phyloP scores from a whole-genome alignment of 2,329 filamentous ascomycete genomes.

The Cladophialophora yegresii region DNA sequence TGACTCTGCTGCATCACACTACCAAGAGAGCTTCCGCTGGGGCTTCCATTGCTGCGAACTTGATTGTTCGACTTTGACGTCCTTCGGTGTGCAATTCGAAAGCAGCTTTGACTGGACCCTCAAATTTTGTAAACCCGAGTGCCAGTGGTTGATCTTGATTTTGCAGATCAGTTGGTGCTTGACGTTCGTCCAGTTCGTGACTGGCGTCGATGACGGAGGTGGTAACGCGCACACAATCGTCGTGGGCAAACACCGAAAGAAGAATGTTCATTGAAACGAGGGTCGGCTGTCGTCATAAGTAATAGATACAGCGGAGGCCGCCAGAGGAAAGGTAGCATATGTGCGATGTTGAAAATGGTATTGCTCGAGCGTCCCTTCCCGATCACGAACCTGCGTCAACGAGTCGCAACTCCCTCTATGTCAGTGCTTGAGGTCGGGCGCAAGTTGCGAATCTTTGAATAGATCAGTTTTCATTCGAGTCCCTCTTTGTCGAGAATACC shows the following conservation, averaged over 20 bases:
- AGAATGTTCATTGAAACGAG: constrained; percentile 20
- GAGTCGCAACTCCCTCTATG: background rate
- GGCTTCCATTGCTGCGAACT: background rate
- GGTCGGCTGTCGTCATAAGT: background rate
- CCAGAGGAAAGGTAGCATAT: background rate
- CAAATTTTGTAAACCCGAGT: background rate
- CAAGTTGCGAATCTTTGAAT: background rate
- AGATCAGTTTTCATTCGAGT: background rate
- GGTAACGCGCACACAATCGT: constrained; percentile 7
- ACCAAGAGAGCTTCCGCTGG: background rate
- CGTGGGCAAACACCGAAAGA: constrained; percentile 6
- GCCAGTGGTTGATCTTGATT: background rate
- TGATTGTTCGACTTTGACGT: background rate
- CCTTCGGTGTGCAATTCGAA: constrained; percentile 8
- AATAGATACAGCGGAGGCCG: background rate
- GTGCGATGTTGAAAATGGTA: background rate
- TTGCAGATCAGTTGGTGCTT: background rate
- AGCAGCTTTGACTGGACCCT: background rate
- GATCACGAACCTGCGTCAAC: background rate
- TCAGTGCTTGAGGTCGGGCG: background rate
- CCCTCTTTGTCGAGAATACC: background rate
- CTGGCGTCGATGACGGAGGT: constrained; percentile 8
- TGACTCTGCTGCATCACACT: background rate
- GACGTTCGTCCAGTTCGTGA: constrained; percentile 2
- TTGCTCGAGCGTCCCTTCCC: background rate